Conservation (phyloP, 2,329 filamentous ascomycete genomes). For the Aspergillus pseudoglaucus region DNA sequence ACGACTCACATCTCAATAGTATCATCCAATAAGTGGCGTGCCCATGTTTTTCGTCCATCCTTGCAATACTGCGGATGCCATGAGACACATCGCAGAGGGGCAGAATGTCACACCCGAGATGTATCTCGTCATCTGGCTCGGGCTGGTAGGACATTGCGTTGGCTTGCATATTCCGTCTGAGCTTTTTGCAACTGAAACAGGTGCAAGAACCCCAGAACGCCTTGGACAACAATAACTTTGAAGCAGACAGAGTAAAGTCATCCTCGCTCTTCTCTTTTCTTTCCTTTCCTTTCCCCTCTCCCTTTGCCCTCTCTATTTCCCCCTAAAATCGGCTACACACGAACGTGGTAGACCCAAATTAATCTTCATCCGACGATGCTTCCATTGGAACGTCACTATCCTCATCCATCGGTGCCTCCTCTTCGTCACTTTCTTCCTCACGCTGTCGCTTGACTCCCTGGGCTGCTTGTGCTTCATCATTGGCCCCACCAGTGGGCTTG, state of each 20-base stretch:
- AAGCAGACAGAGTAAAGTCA: conserved; percentile 10
- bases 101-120: conserved; percentile 43
- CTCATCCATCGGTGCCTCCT: conserved; percentile 55
- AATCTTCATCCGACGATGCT: conserved; percentile 68
- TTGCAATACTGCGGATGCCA: conserved; percentile 77
- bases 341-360: conserved; percentile 15
- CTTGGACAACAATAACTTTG: conserved; percentile 9
- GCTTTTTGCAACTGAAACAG: conserved; percentile 39
- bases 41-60: conserved; percentile 90
- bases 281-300: neutral
- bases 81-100: conserved; percentile 54
- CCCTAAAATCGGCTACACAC: conserved; percentile 1
- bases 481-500: conserved; percentile 43
- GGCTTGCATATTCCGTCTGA: conserved; percentile 70
- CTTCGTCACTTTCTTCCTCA: conserved; percentile 55
- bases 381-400: conserved; percentile 65
- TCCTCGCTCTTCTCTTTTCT: neutral
- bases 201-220: conserved; percentile 14
- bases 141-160: conserved; percentile 74
- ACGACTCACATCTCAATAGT: conserved; percentile 47
- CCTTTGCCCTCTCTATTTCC: conserved; percentile 8
- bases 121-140: conserved; percentile 85
- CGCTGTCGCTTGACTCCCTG: conserved; percentile 62
- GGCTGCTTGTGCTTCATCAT: conserved; percentile 42
- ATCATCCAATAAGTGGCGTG: conserved; percentile 73